Percentiles rank a stretch among this genome's conserved stretches.
Evolutionary conservation across 805 yeast genomes (phyloP).

Genomic region (Suhomyces canberraensis): DNA sequence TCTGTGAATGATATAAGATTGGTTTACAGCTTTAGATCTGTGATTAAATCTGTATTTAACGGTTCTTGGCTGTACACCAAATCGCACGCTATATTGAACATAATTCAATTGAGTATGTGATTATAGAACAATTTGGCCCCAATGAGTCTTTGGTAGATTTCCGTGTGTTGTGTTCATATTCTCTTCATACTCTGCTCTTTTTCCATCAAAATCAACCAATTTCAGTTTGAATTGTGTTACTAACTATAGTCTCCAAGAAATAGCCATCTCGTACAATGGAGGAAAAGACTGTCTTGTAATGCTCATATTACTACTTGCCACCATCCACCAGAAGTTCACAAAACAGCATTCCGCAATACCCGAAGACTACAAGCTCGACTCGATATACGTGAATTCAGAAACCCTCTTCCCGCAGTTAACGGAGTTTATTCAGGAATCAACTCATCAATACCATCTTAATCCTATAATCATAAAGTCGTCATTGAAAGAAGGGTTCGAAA

Average conservation of each 20-base stretch:
- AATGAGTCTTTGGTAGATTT: no score
- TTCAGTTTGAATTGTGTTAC: no score
- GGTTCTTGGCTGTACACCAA: no score
- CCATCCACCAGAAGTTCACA: constrained; percentile 28
- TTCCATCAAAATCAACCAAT: no score
- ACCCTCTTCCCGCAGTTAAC: constrained; percentile 69
- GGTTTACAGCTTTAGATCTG: no score
- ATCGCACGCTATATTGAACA: no score
- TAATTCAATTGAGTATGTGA: no score
- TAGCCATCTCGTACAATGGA: constrained; percentile 88
- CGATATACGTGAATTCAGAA: constrained; percentile 76
- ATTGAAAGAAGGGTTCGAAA: constrained; percentile 68
- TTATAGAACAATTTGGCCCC: no score
- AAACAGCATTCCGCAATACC: constrained; percentile 18
- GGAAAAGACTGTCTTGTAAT: constrained; percentile 96
- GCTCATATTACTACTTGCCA: constrained; percentile 70
- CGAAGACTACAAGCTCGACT: constrained; percentile 39
- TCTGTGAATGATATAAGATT: no score
- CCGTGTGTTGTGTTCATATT: no score
- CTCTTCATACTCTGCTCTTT: no score
- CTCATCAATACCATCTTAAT: constrained; percentile 52
- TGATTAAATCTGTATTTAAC: no score
- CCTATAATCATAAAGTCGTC: constrained; percentile 41
- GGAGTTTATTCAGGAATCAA: constrained; percentile 58
- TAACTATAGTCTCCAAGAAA: constrained; percentile 39